These are phyloP conservation scores for Aspergillus fumigatiaffinis DNA, from an alignment of 2,329 filamentous ascomycete species.

Conservation along the genomic window DNA sequence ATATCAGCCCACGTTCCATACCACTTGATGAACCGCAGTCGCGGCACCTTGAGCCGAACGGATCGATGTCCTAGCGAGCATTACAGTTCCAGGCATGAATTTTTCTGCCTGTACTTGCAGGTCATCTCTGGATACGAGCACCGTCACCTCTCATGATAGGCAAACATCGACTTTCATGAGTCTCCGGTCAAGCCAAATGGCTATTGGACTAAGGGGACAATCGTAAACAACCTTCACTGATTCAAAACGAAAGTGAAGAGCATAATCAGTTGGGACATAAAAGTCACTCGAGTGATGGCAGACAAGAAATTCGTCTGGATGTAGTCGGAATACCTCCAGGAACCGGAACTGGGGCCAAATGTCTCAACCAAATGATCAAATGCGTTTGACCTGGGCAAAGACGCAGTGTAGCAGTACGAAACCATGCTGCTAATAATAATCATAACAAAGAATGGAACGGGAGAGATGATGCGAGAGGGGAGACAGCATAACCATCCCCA, in stretches of 20 bases:
- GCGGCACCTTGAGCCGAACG: background rate
- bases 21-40: background rate
- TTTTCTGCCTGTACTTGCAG: slow-evolving; percentile 7
- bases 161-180: background rate
- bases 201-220: background rate
- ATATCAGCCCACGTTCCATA: background rate
- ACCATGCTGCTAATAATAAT: background rate
- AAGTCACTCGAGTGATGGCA: background rate
- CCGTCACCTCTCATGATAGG: background rate
- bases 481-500: background rate
- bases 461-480: background rate
- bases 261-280: background rate
- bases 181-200: background rate
- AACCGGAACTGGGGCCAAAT: background rate
- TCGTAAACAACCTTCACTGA: background rate
- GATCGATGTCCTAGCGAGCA: background rate
- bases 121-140: background rate
- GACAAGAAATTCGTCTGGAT: background rate
- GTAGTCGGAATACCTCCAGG: background rate
- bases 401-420: background rate
- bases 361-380: background rate
- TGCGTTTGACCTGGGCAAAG: background rate
- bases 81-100: slow-evolving; percentile 6
- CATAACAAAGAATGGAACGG: background rate
- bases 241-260: too few relatives aligned